phyloP scores from a whole-genome alignment of 2,329 filamentous ascomycete species.

The Cladophialophora yegresii region DNA sequence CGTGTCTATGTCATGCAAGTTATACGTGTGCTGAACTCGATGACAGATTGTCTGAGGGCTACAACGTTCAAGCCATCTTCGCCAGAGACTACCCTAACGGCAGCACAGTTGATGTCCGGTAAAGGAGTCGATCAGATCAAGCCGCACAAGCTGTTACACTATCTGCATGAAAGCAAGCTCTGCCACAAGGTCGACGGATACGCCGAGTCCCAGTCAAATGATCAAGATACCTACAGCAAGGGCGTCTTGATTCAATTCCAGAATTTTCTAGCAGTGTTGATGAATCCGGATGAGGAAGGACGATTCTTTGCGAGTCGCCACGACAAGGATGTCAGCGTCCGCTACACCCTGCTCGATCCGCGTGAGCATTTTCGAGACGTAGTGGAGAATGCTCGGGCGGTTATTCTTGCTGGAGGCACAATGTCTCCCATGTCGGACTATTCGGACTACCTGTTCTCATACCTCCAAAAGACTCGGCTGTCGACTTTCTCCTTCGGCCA shows the following conservation, averaged over 20 bases:
- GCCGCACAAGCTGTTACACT: conserved; percentile 80
- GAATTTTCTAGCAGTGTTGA: conserved; percentile 74
- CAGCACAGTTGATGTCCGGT: conserved; percentile 71
- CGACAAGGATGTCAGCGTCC: conserved; percentile 61
- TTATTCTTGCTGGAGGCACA: conserved; percentile 90
- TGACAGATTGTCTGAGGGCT: conserved; percentile 67
- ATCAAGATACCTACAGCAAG: conserved; percentile 42
- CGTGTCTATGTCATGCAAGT: conserved; percentile 87
- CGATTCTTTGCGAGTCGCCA: conserved; percentile 59
- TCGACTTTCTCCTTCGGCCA: conserved; percentile 89
- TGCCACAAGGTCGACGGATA: conserved; percentile 95
- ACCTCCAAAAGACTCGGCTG: conserved; percentile 63
- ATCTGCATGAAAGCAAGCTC: conserved; percentile 87
- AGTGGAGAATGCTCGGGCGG: conserved; percentile 77
- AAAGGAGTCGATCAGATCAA: conserved; percentile 96
- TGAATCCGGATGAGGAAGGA: conserved; percentile 75
- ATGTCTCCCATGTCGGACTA: conserved; percentile 98
- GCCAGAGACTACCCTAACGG: conserved; percentile 67
- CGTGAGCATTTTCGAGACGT: conserved; percentile 89
- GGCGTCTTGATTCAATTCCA: conserved; percentile 63
- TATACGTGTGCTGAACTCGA: conserved; percentile 76
- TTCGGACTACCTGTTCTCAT: conserved; percentile 79
- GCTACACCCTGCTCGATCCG: conserved; percentile 86
- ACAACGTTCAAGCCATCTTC: conserved; percentile 47
- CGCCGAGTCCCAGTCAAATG: conserved; percentile 48